phyloP scores from a whole-genome alignment of 305 asterid species.

The Fraxinus floribunda region DNA sequence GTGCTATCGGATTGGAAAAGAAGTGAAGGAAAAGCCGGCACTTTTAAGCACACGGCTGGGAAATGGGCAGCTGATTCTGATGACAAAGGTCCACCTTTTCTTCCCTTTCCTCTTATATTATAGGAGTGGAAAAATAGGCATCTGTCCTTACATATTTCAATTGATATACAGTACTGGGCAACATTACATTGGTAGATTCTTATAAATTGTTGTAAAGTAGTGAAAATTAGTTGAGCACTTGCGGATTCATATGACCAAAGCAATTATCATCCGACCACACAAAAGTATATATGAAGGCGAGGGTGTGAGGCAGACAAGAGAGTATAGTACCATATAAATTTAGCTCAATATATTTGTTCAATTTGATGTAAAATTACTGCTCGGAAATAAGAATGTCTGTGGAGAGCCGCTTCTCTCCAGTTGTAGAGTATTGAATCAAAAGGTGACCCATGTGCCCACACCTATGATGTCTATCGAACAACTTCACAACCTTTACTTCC shows the following conservation, averaged over 20 bases:
- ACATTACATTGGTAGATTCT: neutral
- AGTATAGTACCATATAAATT: neutral
- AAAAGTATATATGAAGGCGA: neutral
- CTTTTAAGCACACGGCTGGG: conserved; percentile 88
- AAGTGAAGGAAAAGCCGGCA: conserved; percentile 90
- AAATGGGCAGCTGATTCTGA: conserved; percentile 93
- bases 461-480: neutral
- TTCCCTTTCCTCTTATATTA: neutral
- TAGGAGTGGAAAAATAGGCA: neutral
- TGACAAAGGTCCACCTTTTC: conserved; percentile 56
- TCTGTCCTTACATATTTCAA: neutral
- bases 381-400: neutral
- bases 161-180: neutral
- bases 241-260: neutral
- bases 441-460: neutral
- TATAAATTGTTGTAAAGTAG: neutral
- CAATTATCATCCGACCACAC: neutral
- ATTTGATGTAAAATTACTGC: neutral
- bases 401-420: neutral
- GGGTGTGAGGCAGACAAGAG: neutral
- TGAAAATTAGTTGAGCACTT: neutral
- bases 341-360: neutral
- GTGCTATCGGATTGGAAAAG: conserved; percentile 91
- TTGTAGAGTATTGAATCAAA: neutral
- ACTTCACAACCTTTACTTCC: neutral